Percentiles rank a stretch among this genome's conserved stretches.
Evolutionary conservation across 192 early-diverging fungal genomes (phyloP).

Genomic region (Coemansia sp.): DNA sequence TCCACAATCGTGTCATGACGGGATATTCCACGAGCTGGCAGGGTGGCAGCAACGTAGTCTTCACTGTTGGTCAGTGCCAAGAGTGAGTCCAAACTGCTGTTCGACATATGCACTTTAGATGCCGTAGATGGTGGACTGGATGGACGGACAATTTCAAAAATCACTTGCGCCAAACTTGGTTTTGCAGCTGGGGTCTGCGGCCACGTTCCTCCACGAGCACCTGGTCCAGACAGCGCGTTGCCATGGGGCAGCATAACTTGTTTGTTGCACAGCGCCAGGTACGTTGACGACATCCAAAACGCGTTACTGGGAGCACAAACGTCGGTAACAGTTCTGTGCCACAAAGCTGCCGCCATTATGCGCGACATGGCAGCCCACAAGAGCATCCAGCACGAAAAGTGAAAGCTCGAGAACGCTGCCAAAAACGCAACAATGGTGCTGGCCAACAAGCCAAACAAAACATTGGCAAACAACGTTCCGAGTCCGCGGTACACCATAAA

Average conservation of each 20-base stretch:
- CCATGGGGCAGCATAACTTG: background rate
- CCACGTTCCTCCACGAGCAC: background rate
- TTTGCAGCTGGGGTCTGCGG: background rate
- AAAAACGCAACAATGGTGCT: constrained; percentile 10
- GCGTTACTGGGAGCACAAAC: constrained; percentile 1
- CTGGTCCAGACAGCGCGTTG: background rate
- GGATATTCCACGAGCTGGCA: background rate
- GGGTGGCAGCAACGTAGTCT: background rate
- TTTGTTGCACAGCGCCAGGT: background rate
- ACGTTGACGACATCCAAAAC: constrained; percentile 23
- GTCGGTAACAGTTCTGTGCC: constrained; percentile 21
- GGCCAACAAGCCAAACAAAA: constrained; percentile 2
- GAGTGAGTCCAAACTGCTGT: background rate
- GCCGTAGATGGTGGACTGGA: background rate
- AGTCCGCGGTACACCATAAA: constrained; percentile 29
- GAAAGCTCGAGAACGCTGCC: constrained; percentile 6
- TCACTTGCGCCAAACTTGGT: background rate
- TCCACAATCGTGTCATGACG: constrained; percentile 11
- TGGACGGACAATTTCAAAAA: background rate
- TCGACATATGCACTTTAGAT: background rate
- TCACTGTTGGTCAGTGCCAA: background rate
- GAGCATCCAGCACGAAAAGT: constrained; percentile 14
- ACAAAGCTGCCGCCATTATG: constrained; percentile 17
- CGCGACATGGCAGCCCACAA: constrained; percentile 34
- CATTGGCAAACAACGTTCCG: constrained; percentile 21